Conservation (phyloP, 495 filamentous ascomycete species). For the Trichocladium antarcticum region DNA sequence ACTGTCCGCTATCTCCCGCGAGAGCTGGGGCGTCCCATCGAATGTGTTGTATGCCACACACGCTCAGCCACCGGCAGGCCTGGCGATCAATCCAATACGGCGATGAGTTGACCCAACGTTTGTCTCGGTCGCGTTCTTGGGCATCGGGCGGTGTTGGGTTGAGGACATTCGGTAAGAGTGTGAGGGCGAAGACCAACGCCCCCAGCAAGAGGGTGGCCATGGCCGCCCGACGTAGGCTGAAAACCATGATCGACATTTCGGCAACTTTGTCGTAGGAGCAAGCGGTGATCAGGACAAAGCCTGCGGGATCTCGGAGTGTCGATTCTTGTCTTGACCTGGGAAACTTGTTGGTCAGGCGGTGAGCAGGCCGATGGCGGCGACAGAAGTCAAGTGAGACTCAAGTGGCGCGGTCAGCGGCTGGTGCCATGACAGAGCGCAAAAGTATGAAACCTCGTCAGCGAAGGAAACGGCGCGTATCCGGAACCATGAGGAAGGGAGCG, state of each 20-base stretch:
- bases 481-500: background rate
- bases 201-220: slow-evolving; percentile 21
- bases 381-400: background rate
- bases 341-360: background rate
- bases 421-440: too few relatives aligned
- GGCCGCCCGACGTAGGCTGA: slow-evolving; percentile 28
- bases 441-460: too few relatives aligned
- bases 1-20: slow-evolving; percentile 15
- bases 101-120: slow-evolving; percentile 58
- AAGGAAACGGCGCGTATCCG: background rate
- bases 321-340: background rate
- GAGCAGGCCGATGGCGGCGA: background rate
- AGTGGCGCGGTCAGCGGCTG: background rate
- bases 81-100: slow-evolving; percentile 64
- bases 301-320: background rate
- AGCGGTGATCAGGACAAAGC: background rate
- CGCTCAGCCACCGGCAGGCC: slow-evolving; percentile 57
- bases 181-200: slow-evolving; percentile 26
- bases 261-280: background rate
- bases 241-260: slow-evolving; percentile 20
- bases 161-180: slow-evolving; percentile 29
- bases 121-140: slow-evolving; percentile 46
- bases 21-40: slow-evolving; percentile 39
- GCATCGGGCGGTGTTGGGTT: slow-evolving; percentile 35
- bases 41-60: slow-evolving; percentile 59